phyloP scores from a whole-genome alignment of 148 eudicot species.

The Vaccinium darrowii region DNA sequence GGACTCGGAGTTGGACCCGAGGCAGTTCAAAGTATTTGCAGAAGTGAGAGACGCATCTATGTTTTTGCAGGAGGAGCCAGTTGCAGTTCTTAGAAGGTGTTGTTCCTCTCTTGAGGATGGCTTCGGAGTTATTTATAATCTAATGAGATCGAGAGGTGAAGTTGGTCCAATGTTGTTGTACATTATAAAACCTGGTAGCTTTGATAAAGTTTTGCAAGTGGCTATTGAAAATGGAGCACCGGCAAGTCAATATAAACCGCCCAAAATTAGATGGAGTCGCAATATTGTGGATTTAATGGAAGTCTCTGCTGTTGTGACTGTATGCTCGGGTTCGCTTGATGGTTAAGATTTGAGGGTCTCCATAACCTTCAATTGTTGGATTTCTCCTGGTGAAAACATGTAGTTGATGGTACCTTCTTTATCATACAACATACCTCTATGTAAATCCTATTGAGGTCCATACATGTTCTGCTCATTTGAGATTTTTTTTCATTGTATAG shows the following conservation, averaged over 20 bases:
- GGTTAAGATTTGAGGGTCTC: not conserved
- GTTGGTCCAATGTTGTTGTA: constrained; percentile 23
- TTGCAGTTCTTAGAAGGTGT: constrained; percentile 22
- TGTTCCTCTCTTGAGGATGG: constrained; percentile 32
- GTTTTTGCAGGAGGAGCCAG: constrained; percentile 17
- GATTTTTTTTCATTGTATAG: not conserved
- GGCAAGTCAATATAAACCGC: constrained; percentile 42
- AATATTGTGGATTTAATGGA: constrained; percentile 32
- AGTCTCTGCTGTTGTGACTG: constrained; percentile 21
- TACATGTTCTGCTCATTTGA: not conserved
- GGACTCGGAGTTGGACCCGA: constrained; percentile 23
- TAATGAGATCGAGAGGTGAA: constrained; percentile 32
- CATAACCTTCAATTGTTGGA: not conserved
- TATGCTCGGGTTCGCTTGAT: constrained; percentile 14
- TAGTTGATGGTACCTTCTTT: not conserved
- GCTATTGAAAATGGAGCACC: constrained; percentile 42
- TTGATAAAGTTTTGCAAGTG: constrained; percentile 23
- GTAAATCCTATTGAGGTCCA: not conserved
- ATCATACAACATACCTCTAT: not conserved
- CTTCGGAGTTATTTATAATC: constrained; percentile 32
- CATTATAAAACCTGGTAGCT: constrained; percentile 32
- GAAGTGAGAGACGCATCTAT: constrained; percentile 28
- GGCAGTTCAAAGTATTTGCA: constrained; percentile 29
- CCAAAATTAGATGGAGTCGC: constrained; percentile 35
- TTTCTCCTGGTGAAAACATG: not conserved